Base-by-base conservation (phyloP, 1,284 basidiomycete species). In the Puccinia triticina region DNA sequence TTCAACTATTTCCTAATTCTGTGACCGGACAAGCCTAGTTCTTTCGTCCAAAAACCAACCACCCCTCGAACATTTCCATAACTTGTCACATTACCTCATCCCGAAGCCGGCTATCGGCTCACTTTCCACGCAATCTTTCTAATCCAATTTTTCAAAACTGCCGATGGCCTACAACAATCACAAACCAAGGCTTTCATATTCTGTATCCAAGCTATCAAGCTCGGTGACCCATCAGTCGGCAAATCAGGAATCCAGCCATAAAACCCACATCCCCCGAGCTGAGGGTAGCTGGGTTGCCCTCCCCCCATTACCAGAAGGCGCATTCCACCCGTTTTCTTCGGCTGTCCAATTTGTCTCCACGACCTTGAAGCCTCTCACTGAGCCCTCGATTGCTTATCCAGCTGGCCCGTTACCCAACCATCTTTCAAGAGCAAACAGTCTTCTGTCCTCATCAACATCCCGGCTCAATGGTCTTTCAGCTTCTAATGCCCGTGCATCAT, bases 291-390 rank as follows among this genome's bases (percentile, higher is more conserved):
- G 78, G 78, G 78, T 80, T 29, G 57, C 78, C 26, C 72, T 80
- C 21, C 77, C 77, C 8, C 77, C 77, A 71, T 61, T 80, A 16
- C 69, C 78, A 43, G 67, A 61, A 50, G 18, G 23, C 16, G 69
- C 78, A 1, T 7, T 61, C 18, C 48, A 80, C 7, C 29, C 78
- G 0, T 80, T 80, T 32, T 80, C 78, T 12, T 72, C 78, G 21
- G 78, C 78, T 18, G 78, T 80, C 37, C 78, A 80, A 48, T 80
- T 61, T 61, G 78, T 80, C 40, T 80, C 78, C n/a, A 61, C 78
- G 26, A 80, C 67, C 18, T 59, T 80, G 0, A 71, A 73, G 40
- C 78, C 78, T 2, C 67, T 80, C 37, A 59, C 78, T 11, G 69
- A 80, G 57, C 67, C 67, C 14, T 80, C 78, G 59, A 73, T 77